A percentile compares a stretch with the other conserved stretches of the same genome.
These are phyloP conservation scores for Exophiala oligosperma DNA, from an alignment of 2,329 filamentous ascomycete genomes.

Conservation along the genomic window DNA sequence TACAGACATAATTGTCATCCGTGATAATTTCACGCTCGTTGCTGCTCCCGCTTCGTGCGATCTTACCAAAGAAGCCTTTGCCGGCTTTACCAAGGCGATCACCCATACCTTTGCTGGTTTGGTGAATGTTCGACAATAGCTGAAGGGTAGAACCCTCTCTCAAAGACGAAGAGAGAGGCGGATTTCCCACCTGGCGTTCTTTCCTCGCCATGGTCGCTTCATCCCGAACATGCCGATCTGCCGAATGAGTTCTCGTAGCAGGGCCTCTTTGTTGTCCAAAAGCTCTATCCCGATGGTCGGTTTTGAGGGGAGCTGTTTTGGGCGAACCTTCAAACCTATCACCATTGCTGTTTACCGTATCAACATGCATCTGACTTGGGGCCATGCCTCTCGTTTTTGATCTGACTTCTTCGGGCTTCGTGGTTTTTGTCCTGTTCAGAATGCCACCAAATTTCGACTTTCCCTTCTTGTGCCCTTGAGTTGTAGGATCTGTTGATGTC, in stretches of 20 bases:
- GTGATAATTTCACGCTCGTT: slow-evolving; percentile 67
- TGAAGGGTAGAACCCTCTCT: slow-evolving; percentile 62
- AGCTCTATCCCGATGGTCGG: slow-evolving; percentile 61
- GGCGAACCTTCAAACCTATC: slow-evolving; percentile 29
- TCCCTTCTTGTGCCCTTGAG: slow-evolving; percentile 37
- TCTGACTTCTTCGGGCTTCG: slow-evolving; percentile 41
- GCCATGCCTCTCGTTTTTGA: slow-evolving; percentile 16
- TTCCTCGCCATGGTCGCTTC: slow-evolving; percentile 26
- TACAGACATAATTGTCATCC: slow-evolving; percentile 80
- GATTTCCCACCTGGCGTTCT: slow-evolving; percentile 17
- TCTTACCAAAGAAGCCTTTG: slow-evolving; percentile 80
- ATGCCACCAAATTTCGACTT: slow-evolving; percentile 48
- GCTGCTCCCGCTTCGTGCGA: slow-evolving; percentile 68
- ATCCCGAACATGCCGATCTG: slow-evolving; percentile 57
- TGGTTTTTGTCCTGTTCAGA: slow-evolving; percentile 46
- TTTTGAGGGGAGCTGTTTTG: slow-evolving; percentile 60
- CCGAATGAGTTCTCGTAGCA: slow-evolving; percentile 67
- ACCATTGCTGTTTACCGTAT: slow-evolving; percentile 31
- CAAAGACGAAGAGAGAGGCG: slow-evolving; percentile 48
- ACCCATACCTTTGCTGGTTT: slow-evolving; percentile 70
- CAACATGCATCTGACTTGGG: slow-evolving; percentile 23
- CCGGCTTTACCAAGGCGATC: slow-evolving; percentile 70
- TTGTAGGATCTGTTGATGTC: slow-evolving; percentile 5
- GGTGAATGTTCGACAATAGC: slow-evolving; percentile 73
- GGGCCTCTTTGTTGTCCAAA: slow-evolving; percentile 68